Evolutionary conservation across 1,284 basidiomycete species (phyloP).

Genomic region (Pisolithus thermaeus): DNA sequence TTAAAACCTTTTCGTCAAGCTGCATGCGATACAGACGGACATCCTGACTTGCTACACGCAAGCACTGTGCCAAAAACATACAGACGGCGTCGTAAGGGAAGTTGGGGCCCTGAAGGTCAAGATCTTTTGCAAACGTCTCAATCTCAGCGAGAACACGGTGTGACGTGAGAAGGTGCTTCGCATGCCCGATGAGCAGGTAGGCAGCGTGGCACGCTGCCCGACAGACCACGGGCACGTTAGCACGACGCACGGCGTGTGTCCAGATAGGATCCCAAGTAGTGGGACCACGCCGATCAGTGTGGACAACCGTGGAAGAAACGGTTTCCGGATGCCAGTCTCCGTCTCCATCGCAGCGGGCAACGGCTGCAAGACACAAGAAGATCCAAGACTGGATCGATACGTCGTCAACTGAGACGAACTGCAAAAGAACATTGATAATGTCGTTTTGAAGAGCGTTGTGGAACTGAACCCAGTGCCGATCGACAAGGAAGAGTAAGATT

Average conservation of each 20-base stretch:
- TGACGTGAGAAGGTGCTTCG: slow-evolving; percentile 42
- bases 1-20: slow-evolving; percentile 77
- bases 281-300: slow-evolving; percentile 14
- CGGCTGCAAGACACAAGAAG: slow-evolving; percentile 70
- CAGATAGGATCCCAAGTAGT: slow-evolving; percentile 72
- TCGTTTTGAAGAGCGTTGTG: slow-evolving; percentile 51
- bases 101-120: slow-evolving; percentile 83
- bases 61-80: slow-evolving; percentile 62
- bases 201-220: slow-evolving; percentile 81
- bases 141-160: slow-evolving; percentile 63
- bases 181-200: slow-evolving; percentile 43
- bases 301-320: slow-evolving; percentile 1
- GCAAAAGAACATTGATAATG: slow-evolving; percentile 50
- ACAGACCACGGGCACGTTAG: slow-evolving; percentile 58
- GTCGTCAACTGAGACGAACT: slow-evolving; percentile 64
- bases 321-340: slow-evolving; percentile 5
- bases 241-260: slow-evolving; percentile 75
- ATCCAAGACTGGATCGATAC: slow-evolving; percentile 71
- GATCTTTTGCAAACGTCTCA: slow-evolving; percentile 67
- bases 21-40: slow-evolving; percentile 75
- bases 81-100: slow-evolving; percentile 85
- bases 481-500: slow-evolving; percentile 78
- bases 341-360: slow-evolving; percentile 47
- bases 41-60: slow-evolving; percentile 70
- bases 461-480: slow-evolving; percentile 64